Conservation (phyloP, 116 monocot genomes). For the Thalassia testudinum region DNA sequence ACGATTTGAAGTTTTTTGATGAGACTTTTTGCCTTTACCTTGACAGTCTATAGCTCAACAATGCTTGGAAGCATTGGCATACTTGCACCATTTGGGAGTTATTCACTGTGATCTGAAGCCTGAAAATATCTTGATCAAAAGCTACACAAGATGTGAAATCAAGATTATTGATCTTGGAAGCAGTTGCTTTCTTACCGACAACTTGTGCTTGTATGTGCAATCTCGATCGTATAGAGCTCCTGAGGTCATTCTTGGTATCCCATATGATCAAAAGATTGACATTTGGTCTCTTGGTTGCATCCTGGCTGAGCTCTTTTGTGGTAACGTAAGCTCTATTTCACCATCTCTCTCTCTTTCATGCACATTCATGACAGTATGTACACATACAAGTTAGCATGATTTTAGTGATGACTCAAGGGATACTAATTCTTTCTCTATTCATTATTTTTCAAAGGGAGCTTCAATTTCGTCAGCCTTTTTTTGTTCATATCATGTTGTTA, state of each 20-base stretch:
- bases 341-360: too few species aligned
- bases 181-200: conserved; percentile 89
- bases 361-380: too few species aligned
- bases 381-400: too few species aligned
- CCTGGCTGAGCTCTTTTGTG: conserved; percentile 82
- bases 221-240: conserved; percentile 92
- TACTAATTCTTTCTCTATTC: too few species aligned
- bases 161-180: conserved; percentile 95
- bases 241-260: conserved; percentile 74
- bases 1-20: too few species aligned
- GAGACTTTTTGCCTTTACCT: too few species aligned
- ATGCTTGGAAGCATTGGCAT: conserved; percentile 78
- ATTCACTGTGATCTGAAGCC: conserved; percentile 95
- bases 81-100: conserved; percentile 69
- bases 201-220: conserved; percentile 88
- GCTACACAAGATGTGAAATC: conserved; percentile 86
- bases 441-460: too few species aligned
- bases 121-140: conserved; percentile 86
- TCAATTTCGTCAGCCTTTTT: too few species aligned
- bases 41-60: conserved; percentile 80
- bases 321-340: conserved; percentile 44
- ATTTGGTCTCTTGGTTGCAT: conserved; percentile 96
- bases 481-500: too few species aligned
- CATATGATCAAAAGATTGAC: conserved; percentile 91
- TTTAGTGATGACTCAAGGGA: too few species aligned